A percentile compares a stretch with the other conserved stretches of the same genome.
Conservation (phyloP, 2,329 filamentous ascomycete species). For the Bertia moriformis region DNA sequence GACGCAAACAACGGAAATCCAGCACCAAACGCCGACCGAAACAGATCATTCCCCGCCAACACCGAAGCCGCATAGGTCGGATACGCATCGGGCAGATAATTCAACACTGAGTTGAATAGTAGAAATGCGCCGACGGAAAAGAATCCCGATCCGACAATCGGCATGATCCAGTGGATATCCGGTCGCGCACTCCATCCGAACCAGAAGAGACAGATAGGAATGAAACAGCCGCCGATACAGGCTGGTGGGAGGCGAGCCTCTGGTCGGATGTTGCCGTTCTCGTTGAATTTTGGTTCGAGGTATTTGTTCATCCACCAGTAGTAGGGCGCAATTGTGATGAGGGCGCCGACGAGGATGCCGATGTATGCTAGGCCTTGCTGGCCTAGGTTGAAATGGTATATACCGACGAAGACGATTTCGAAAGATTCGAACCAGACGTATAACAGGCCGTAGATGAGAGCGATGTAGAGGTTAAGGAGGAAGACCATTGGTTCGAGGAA, state of each 20-base stretch:
- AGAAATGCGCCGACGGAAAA: constrained; percentile 16
- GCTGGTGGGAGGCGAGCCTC: constrained; percentile 51
- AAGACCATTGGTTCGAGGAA: constrained; percentile 33
- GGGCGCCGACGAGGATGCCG: constrained; percentile 15
- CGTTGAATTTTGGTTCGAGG: constrained; percentile 43
- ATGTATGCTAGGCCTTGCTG: constrained; percentile 5
- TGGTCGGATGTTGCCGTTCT: constrained; percentile 42
- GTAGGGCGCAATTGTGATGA: constrained; percentile 44
- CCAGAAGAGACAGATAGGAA: constrained; percentile 37
- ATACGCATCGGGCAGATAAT: constrained; percentile 5
- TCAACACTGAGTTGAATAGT: constrained; percentile 5
- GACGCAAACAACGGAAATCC: constrained; percentile 67
- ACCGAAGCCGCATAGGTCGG: constrained; percentile 49
- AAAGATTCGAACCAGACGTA: constrained; percentile 12
- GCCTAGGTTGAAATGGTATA: constrained; percentile 9
- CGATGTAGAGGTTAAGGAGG: constrained; percentile 16
- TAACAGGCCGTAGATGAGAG: constrained; percentile 12
- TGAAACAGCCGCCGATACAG: constrained; percentile 37
- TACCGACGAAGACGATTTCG: constrained; percentile 10
- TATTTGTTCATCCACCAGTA: constrained; percentile 51
- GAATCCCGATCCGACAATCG: constrained; percentile 31
- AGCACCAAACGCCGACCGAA: constrained; percentile 65
- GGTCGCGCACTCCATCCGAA: constrained; percentile 42
- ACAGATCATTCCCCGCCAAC: constrained; percentile 68
- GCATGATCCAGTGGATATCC: constrained; percentile 39